Base-by-base conservation (phyloP, 805 yeast species). In the Metschnikowia lunata region DNA sequence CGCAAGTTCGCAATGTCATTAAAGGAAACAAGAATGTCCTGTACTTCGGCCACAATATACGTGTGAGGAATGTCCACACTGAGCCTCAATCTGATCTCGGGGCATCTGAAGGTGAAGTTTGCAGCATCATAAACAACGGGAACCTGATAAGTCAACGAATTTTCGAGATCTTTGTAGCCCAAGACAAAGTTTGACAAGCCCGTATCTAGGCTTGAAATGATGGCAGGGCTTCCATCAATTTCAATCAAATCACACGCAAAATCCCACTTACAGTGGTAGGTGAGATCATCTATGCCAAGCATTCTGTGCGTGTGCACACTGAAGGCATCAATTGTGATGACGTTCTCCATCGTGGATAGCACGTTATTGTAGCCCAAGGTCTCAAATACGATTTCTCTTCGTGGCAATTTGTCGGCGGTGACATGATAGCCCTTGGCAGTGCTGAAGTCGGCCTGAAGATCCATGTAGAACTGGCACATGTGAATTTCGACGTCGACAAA, bases 391-490 rank as follows among this genome's bases (percentile, higher is more conserved):
- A 50, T 49, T 46, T 63, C 44, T 54, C 56, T 31, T 28, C 43
- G 33, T n/a, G 52, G 58, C 9, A 60, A 39, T 12, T 50, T 45
- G 10, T 60, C 50, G 47, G 46, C 41, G 6, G 57, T 56, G 23
- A 54, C 46, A 8, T 58, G 61, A 9, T 58, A 59, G 3, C 74
- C 69, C 15, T 56, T 52, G 5, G 51, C 62, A 0, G 90, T 88
- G 10, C 85, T 72, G 33, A 82, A 70, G 51, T 86, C 80, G 1
- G 84, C 85, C 56, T 88, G 91, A 48, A 91, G 60, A 58, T 91
- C 97, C 97, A 93, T 90, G 58, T 91, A 93, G 62, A 85, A 93
- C 55, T 88, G 86, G 13, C 91, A 84, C 63, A 88, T 85, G 43
- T 98, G 70, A n/a, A 88, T 70, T 59, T 89, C 97, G 26, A 87